Evolutionary conservation across 2,329 filamentous ascomycete species (phyloP).

Genomic region (Aspergillus phoenicis): DNA sequence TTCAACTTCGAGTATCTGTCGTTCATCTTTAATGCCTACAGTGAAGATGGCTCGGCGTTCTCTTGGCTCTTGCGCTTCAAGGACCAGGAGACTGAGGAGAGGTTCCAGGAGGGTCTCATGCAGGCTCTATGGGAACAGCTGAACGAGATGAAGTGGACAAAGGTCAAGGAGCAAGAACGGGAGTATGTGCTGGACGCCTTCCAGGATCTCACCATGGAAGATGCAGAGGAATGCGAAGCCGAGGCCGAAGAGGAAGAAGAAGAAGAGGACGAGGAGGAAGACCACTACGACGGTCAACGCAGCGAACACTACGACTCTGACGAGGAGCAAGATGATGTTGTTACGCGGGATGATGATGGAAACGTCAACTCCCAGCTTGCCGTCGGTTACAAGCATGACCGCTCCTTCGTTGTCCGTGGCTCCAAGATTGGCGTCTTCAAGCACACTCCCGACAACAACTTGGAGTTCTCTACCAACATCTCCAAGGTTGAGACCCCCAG

Average conservation of each 20-base stretch:
- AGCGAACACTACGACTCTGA: constrained; percentile 75
- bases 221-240: constrained; percentile 57
- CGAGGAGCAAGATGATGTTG: constrained; percentile 78
- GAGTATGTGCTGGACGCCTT: constrained; percentile 96
- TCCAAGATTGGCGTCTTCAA: constrained; percentile 99
- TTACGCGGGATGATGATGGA: constrained; percentile 69
- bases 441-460: constrained; percentile 85
- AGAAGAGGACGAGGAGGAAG: constrained; percentile 60
- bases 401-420: constrained; percentile 94
- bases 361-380: constrained; percentile 92
- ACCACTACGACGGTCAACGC: constrained; percentile 64
- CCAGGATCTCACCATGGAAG: constrained; percentile 87
- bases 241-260: constrained; percentile 57
- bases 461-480: constrained; percentile 96
- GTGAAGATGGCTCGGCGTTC: constrained; percentile 82
- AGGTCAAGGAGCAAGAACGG: constrained; percentile 86
- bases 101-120: constrained; percentile 92
- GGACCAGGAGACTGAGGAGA: constrained; percentile 76
- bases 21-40: constrained; percentile 98
- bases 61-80: constrained; percentile 95
- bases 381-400: constrained; percentile 94
- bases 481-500: constrained; percentile 89
- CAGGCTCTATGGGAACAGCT: constrained; percentile 95
- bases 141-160: constrained; percentile 91
- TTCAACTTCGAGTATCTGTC: constrained; percentile 99